Percentiles rank a stretch among this genome's conserved stretches.
Conservation (phyloP, 2,329 filamentous ascomycete species). For the Aspergillus sp. region DNA sequence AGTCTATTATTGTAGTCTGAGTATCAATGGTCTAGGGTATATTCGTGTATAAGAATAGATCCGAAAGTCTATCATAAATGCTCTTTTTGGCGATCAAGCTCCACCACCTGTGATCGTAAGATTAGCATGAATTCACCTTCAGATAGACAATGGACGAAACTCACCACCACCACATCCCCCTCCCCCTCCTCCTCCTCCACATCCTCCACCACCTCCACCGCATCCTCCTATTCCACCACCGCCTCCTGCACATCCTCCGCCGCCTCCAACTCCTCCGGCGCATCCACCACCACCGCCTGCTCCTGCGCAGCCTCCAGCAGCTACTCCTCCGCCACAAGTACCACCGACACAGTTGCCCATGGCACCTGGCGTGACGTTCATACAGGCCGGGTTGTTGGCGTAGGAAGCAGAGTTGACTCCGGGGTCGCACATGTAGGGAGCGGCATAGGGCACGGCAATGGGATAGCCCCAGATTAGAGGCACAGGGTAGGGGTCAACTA, state of each 20-base stretch:
- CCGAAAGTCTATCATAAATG: no score
- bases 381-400: slow-evolving; percentile 41
- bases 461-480: no score
- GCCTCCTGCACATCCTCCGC: slow-evolving; percentile 43
- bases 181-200: slow-evolving; percentile 1
- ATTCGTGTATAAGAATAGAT: no score
- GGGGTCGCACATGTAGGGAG: no score
- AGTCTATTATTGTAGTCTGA: no score
- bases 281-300: slow-evolving; percentile 19
- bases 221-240: slow-evolving; percentile 25
- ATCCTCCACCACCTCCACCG: slow-evolving; percentile 7
- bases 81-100: no score
- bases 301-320: slow-evolving; percentile 39
- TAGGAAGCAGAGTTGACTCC: slow-evolving; percentile 28
- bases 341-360: slow-evolving; percentile 47
- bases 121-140: no score
- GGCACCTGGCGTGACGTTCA: slow-evolving; percentile 34
- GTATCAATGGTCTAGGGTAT: no score
- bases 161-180: background rate
- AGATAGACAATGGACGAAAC: no score
- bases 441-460: no score
- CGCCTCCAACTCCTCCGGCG: slow-evolving; percentile 35
- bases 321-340: slow-evolving; percentile 38
- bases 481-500: no score
- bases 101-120: no score